phyloP scores from a whole-genome alignment of 148 eudicot species.

The Pharnaceum exiguum region DNA sequence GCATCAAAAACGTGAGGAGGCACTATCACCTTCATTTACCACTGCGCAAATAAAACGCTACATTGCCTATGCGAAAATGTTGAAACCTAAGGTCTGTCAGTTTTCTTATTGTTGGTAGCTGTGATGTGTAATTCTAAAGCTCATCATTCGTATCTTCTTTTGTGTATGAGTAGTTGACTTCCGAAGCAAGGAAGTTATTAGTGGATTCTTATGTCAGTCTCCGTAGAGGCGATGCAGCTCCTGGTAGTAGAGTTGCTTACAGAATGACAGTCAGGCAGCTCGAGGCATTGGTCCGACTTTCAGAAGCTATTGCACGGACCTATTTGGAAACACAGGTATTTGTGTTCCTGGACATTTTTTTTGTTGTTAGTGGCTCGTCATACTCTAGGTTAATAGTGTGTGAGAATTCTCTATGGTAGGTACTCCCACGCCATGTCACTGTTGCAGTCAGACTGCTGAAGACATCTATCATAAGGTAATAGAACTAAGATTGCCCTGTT shows the following conservation, averaged over 20 bases:
- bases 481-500: slow-evolving; percentile 1
- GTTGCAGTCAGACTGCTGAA: slow-evolving; percentile 79
- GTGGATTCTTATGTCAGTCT: slow-evolving; percentile 89
- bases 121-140: neutral
- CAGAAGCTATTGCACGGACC: slow-evolving; percentile 91
- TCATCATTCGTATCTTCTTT: neutral
- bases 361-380: neutral
- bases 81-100: slow-evolving; percentile 71
- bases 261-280: slow-evolving; percentile 98
- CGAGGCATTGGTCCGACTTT: slow-evolving; percentile 89
- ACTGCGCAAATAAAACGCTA: slow-evolving; percentile 87
- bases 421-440: slow-evolving; percentile 73
- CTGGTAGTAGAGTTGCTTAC: slow-evolving; percentile 94
- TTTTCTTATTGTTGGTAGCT: neutral
- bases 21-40: slow-evolving; percentile 80
- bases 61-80: slow-evolving; percentile 77
- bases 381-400: neutral
- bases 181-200: slow-evolving; percentile 76
- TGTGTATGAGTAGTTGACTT: slow-evolving; percentile 46
- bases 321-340: slow-evolving; percentile 67
- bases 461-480: slow-evolving; percentile 87
- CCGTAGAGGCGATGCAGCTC: slow-evolving; percentile 86
- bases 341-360: neutral
- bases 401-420: slow-evolving; percentile 34
- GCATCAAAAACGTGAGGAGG: slow-evolving; percentile 90